A percentile compares a stretch with the other conserved stretches of the same genome.
phyloP scores from a whole-genome alignment of 768 basidiomycete species.

The Boletus edulis region DNA sequence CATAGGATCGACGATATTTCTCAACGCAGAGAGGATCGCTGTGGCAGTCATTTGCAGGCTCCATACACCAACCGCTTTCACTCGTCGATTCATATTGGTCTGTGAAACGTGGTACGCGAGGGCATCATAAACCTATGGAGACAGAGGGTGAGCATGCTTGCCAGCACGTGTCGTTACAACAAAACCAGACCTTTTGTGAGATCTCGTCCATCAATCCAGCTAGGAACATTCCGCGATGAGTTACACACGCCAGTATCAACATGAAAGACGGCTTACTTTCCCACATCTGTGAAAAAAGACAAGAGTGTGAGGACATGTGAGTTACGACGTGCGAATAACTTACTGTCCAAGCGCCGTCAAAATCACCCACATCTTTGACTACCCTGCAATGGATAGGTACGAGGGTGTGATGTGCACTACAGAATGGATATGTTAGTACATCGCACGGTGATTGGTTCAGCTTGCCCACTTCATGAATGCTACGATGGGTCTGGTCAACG shows the following conservation, averaged over 20 bases:
- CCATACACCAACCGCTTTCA: constrained; percentile 92
- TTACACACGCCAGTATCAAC: background rate
- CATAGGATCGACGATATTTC: constrained; percentile 72
- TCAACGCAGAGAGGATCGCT: constrained; percentile 76
- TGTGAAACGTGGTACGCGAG: constrained; percentile 94
- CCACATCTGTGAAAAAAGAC: constrained; percentile 64
- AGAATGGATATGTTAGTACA: constrained; percentile 4
- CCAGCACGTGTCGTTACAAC: background rate
- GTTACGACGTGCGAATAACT: constrained; percentile 29
- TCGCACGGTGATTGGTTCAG: background rate
- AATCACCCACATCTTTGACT: constrained; percentile 78
- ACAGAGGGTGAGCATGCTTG: background rate
- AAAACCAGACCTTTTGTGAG: constrained; percentile 63
- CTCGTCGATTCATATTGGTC: constrained; percentile 82
- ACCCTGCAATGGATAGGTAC: constrained; percentile 92
- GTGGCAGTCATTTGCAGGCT: constrained; percentile 91
- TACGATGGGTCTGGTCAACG: constrained; percentile 91
- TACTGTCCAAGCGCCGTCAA: constrained; percentile 97
- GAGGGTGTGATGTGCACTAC: constrained; percentile 87
- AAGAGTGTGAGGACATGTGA: background rate
- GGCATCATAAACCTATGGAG: constrained; percentile 77
- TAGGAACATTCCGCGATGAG: constrained; percentile 32
- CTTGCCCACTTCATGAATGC: constrained; percentile 92
- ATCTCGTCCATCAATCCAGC: constrained; percentile 92
- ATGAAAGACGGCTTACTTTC: constrained; percentile 60